A percentile compares a stretch with the other conserved stretches of the same genome.
phyloP scores from a whole-genome alignment of 2,329 filamentous ascomycete genomes.

The Arthrobotrys sinensis region DNA sequence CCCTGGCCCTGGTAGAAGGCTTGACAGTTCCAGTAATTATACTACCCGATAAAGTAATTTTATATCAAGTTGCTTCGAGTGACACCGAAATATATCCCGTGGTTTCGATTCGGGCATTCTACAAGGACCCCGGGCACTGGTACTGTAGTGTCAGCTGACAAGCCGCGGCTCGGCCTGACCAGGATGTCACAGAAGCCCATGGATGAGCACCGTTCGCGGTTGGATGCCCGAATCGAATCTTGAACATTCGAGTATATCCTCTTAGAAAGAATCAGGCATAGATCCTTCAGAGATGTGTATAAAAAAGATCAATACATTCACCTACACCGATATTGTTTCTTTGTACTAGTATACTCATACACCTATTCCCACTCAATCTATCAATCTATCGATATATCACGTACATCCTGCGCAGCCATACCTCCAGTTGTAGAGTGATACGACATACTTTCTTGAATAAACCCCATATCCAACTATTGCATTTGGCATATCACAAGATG shows the following conservation, averaged over 20 bases:
- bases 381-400: background rate
- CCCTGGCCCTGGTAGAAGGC: background rate
- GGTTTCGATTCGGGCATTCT: background rate
- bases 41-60: constrained; percentile 4
- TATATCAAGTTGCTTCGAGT: constrained; percentile 21
- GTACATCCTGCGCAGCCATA: no score
- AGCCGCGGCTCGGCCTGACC: background rate
- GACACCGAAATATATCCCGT: background rate
- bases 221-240: constrained; percentile 7
- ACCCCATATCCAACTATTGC: background rate
- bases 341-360: no score
- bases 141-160: background rate
- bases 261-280: background rate
- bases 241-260: constrained; percentile 14
- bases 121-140: background rate
- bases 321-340: background rate
- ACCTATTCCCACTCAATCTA: background rate
- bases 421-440: no score
- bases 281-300: background rate
- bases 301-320: background rate
- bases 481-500: constrained; percentile 9
- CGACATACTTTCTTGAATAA: background rate
- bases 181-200: background rate
- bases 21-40: background rate
- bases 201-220: background rate